phyloP scores from a whole-genome alignment of 176 grass and related monocot genomes.

The Leersia perrieri region DNA sequence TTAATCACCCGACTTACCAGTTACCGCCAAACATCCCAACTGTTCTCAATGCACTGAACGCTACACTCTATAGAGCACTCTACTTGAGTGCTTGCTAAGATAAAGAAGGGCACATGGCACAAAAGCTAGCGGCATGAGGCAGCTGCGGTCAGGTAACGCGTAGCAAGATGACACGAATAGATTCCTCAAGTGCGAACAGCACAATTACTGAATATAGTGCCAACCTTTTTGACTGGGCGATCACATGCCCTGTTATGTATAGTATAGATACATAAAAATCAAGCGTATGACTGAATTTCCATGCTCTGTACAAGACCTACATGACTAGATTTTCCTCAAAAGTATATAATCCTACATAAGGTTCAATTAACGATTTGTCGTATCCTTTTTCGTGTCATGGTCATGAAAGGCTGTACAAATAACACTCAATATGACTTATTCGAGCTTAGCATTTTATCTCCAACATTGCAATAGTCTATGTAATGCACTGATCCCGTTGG shows the following conservation, averaged over 20 bases:
- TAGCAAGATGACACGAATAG: neutral
- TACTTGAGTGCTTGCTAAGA: neutral
- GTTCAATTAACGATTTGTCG: too few relatives aligned
- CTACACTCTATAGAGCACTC: neutral
- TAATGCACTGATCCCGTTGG: neutral
- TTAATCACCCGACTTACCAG: too few relatives aligned
- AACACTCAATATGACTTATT: neutral
- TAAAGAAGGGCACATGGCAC: neutral
- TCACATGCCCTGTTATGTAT: conserved; percentile 8
- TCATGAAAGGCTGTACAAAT: neutral
- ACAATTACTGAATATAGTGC: neutral
- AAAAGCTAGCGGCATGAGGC: neutral
- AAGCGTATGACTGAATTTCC: neutral
- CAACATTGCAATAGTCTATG: neutral
- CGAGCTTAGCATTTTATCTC: neutral
- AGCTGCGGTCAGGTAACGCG: neutral
- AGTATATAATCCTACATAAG: neutral
- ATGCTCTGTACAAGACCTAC: neutral
- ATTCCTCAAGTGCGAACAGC: conserved; percentile 7
- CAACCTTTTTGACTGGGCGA: neutral
- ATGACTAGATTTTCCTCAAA: neutral
- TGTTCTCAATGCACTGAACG: neutral
- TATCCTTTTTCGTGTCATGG: neutral
- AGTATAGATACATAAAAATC: neutral
- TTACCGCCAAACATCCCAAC: neutral